Evolutionary conservation across 1,284 basidiomycete species (phyloP).

Genomic region (Schizophyllum amplum): DNA sequence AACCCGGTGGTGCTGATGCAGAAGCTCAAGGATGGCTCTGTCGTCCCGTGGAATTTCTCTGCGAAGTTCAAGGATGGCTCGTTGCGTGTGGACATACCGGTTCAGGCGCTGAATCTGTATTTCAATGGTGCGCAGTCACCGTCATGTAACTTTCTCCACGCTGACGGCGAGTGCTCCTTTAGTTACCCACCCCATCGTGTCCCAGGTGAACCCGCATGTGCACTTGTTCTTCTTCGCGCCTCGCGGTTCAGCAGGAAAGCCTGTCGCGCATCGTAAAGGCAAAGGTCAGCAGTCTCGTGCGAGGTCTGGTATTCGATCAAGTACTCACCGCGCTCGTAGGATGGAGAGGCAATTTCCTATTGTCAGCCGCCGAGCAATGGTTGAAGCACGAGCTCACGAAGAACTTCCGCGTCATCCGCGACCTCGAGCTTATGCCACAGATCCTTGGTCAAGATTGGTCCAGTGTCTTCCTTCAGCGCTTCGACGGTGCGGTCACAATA

Average conservation of each 20-base stretch:
- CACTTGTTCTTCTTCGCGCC: slow-evolving; percentile 98
- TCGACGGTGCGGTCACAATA: slow-evolving; percentile 79
- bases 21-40: slow-evolving; percentile 75
- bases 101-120: slow-evolving; percentile 88
- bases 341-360: slow-evolving; percentile 93
- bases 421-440: slow-evolving; percentile 85
- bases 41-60: slow-evolving; percentile 94
- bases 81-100: slow-evolving; percentile 90
- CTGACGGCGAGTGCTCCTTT: slow-evolving; percentile 6
- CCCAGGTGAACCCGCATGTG: slow-evolving; percentile 95
- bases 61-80: slow-evolving; percentile 90
- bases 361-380: slow-evolving; percentile 90
- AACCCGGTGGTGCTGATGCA: slow-evolving; percentile 92
- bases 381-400: slow-evolving; percentile 91
- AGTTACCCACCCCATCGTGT: slow-evolving; percentile 95
- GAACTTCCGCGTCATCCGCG: slow-evolving; percentile 68
- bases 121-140: slow-evolving; percentile 67
- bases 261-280: slow-evolving; percentile 86
- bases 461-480: slow-evolving; percentile 86
- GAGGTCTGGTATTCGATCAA: neutral
- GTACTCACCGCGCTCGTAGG: slow-evolving; percentile 33
- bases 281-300: slow-evolving; percentile 69
- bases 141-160: slow-evolving; percentile 2
- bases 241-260: slow-evolving; percentile 87
- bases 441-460: slow-evolving; percentile 93